phyloP scores from a whole-genome alignment of 1,139 yeast genomes.

The Scheffersomyces quercinus region DNA sequence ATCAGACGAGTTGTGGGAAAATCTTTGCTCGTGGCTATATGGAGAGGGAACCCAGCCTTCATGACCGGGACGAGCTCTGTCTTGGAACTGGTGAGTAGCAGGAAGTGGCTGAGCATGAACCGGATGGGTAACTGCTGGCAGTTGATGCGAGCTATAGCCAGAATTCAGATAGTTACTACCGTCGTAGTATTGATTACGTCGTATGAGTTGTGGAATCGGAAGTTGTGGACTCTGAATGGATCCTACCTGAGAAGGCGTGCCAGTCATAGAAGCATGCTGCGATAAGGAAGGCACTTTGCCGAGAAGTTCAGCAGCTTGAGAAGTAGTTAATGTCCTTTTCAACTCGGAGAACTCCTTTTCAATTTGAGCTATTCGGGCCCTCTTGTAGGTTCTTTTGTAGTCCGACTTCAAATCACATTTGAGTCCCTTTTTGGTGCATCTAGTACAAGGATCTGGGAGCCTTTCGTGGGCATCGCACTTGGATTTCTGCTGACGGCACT shows the following conservation, averaged over 20 bases:
- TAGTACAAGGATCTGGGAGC: constrained; percentile 78
- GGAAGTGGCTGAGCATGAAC: neutral
- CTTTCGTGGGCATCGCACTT: constrained; percentile 83
- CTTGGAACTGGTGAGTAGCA: neutral
- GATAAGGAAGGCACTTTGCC: constrained; percentile 31
- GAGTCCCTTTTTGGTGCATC: constrained; percentile 71
- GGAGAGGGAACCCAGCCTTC: constrained; percentile 1
- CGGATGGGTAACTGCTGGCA: constrained; percentile 4
- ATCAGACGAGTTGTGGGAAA: constrained; percentile 19
- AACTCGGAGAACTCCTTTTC: constrained; percentile 77
- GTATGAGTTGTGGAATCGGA: neutral
- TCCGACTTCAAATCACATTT: constrained; percentile 75
- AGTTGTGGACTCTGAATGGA: neutral
- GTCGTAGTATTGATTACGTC: neutral
- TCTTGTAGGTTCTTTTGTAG: constrained; percentile 83
- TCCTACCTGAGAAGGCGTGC: neutral
- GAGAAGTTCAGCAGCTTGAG: constrained; percentile 50
- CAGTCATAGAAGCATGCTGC: neutral
- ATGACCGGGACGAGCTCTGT: neutral
- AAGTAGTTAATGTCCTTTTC: constrained; percentile 55
- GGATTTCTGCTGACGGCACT: constrained; percentile 92
- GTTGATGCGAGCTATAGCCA: constrained; percentile 1
- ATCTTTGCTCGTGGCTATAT: constrained; percentile 3
- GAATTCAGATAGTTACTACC: neutral
- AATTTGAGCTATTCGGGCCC: constrained; percentile 81